phyloP scores from a whole-genome alignment of 1,284 basidiomycete species.

The Rhodotorula sp. region DNA sequence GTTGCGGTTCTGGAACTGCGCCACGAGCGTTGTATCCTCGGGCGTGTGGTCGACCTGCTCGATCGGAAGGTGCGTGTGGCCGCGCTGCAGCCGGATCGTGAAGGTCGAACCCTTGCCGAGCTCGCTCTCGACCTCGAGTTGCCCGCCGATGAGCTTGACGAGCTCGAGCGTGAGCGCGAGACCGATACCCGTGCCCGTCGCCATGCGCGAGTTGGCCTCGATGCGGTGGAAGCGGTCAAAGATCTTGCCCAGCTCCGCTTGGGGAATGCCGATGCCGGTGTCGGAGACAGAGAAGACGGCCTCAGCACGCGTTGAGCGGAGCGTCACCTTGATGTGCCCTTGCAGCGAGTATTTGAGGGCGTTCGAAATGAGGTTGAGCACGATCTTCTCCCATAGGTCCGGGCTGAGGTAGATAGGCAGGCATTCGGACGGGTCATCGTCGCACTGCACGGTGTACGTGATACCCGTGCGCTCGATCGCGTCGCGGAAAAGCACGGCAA shows the following conservation, averaged over 20 bases:
- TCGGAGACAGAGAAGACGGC: constrained; percentile 49
- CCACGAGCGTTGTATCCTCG: constrained; percentile 13
- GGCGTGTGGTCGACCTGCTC: constrained; percentile 33
- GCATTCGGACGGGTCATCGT: constrained; percentile 44
- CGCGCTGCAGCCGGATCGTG: constrained; percentile 38
- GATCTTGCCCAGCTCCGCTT: constrained; percentile 44
- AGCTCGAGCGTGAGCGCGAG: constrained; percentile 49
- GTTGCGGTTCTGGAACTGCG: constrained; percentile 22
- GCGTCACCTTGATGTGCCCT: constrained; percentile 40
- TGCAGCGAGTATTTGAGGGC: constrained; percentile 44
- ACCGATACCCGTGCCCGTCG: constrained; percentile 54
- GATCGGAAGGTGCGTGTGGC: constrained; percentile 42
- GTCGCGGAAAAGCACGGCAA: constrained; percentile 52
- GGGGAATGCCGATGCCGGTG: constrained; percentile 53
- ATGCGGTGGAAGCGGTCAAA: constrained; percentile 53
- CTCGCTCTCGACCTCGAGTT: constrained; percentile 49
- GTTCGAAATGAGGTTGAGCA: constrained; percentile 53
- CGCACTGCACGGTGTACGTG: constrained; percentile 50
- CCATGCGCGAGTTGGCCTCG: constrained; percentile 46
- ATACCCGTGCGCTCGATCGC: constrained; percentile 48
- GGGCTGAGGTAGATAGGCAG: constrained; percentile 50
- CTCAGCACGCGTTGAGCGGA: constrained; percentile 32
- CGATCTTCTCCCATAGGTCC: constrained; percentile 54
- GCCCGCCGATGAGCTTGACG: constrained; percentile 54
- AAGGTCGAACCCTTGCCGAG: constrained; percentile 40